Base-by-base conservation (phyloP, 83 land plant genomes). In the Diphasiastrum complanatum region DNA sequence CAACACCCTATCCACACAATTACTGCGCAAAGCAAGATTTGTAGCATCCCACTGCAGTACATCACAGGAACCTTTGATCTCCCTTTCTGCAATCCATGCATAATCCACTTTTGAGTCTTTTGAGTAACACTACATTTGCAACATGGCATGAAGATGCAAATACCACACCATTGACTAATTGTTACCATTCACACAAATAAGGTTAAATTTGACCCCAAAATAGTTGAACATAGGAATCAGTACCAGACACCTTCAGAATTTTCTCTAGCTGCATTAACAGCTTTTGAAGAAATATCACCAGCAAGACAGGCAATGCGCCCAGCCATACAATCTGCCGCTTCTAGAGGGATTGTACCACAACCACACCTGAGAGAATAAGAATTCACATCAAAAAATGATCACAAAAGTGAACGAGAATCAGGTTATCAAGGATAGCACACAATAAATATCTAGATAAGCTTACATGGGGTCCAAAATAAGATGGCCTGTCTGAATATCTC, bases 321-420 rank as follows among this genome's bases (percentile, higher is more conserved):
- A 14, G 56, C 51, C 33, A 66, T 26, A 56, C 60, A 73, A 30
- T 73, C 69, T 26, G 71, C 78, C 18, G 79, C 61, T 47, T 77
- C 79, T 43, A 77, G 37, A 28, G 79, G 79, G 51, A 77, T 77
- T 12, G 79, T 77, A 18, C 79, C 79, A 77, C 79, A 77, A n/a
- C 79, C 79, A 62, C 79, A 77, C 79, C 79, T 77, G 62, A 33
- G 45, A 37, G 43, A 8, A 40, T 16, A 40, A 8, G 12, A 40
- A 8, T 16, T 8, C 16, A 40, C 12, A 40, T 8, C 16, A 40
- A 16, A 40, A 40, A 40, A 40, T 16, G 16, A 40, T n/a, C n/a
- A n/a, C n/a, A n/a, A n/a, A n/a, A n/a, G n/a, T n/a, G n/a, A n/a
- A n/a, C n/a, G n/a, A n/a, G n/a, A n/a, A n/a, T n/a, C n/a, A n/a